These are phyloP conservation scores for Umbelopsis ramanniana DNA, from an alignment of 192 early-diverging fungal species.

Conservation along the genomic window DNA sequence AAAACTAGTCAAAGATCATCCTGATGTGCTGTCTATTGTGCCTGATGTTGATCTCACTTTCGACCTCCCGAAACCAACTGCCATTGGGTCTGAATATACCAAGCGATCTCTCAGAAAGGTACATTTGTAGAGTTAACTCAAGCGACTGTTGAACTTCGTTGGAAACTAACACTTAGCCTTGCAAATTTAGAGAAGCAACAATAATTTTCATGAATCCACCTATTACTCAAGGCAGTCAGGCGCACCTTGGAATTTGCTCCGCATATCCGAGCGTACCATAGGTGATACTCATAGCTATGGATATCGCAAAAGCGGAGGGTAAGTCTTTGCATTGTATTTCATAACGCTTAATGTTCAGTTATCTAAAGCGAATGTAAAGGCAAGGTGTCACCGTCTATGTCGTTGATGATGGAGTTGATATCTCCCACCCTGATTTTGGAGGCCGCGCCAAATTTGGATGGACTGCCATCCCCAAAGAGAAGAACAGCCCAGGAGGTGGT, in stretches of 20 bases:
- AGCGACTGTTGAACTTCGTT: slow-evolving; percentile 46
- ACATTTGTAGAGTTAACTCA: neutral
- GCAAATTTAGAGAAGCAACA: slow-evolving; percentile 73
- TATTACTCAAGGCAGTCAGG: slow-evolving; percentile 53
- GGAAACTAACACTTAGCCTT: slow-evolving; percentile 37
- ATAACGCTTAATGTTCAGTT: neutral
- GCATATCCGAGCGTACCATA: slow-evolving; percentile 75
- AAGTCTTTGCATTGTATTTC: neutral
- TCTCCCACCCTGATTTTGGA: slow-evolving; percentile 69
- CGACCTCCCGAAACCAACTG: slow-evolving; percentile 20
- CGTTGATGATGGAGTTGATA: slow-evolving; percentile 63
- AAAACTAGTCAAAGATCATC: neutral
- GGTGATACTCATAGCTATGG: slow-evolving; percentile 21
- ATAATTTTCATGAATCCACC: slow-evolving; percentile 55
- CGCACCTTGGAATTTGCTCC: slow-evolving; percentile 86
- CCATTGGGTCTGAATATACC: slow-evolving; percentile 2
- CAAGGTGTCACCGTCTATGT: slow-evolving; percentile 61
- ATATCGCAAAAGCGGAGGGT: slow-evolving; percentile 31
- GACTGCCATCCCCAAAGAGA: slow-evolving; percentile 6
- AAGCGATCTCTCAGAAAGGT: neutral
- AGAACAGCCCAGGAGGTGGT: slow-evolving; percentile 38
- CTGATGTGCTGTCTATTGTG: slow-evolving; percentile 25
- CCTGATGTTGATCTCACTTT: slow-evolving; percentile 32
- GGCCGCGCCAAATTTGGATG: slow-evolving; percentile 72
- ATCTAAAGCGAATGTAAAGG: slow-evolving; percentile 1